Percentiles rank a stretch among this genome's conserved stretches.
Evolutionary conservation across 2,329 filamentous ascomycete genomes (phyloP).

Genomic region (Cercospora sp.): DNA sequence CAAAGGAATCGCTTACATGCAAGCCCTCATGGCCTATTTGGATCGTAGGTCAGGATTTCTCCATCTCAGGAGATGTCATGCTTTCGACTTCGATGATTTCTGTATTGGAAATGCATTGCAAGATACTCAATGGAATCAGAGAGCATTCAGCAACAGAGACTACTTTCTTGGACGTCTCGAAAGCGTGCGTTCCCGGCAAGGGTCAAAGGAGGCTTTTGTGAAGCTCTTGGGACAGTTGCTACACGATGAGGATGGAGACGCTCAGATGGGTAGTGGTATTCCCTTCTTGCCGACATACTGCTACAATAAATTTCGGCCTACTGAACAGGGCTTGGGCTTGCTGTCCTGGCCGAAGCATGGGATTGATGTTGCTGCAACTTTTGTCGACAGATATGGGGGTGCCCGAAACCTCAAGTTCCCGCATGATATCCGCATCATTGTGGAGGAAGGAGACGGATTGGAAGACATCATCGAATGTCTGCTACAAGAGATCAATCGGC

Average conservation of each 20-base stretch:
- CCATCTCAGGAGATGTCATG: constrained; percentile 8
- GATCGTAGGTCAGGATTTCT: not conserved
- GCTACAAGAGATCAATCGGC: constrained; percentile 2
- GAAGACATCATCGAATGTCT: constrained; percentile 5
- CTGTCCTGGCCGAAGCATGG: constrained; percentile 11
- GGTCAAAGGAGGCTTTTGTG: not conserved
- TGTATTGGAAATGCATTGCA: constrained; percentile 18
- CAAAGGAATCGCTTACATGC: constrained; percentile 7
- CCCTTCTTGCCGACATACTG: constrained; percentile 18
- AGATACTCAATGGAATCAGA: not conserved
- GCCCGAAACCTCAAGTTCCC: constrained; percentile 5
- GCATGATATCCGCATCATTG: constrained; percentile 8
- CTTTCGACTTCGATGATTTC: constrained; percentile 19
- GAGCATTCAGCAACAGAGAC: not conserved
- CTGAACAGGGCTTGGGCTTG: constrained; percentile 5
- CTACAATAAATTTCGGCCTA: constrained; percentile 7
- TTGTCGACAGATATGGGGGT: constrained; percentile 8
- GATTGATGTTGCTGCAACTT: constrained; percentile 18
- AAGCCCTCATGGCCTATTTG: constrained; percentile 10
- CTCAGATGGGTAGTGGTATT: constrained; percentile 14
- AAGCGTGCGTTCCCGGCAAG: not conserved
- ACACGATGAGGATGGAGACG: not conserved
- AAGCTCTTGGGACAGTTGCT: constrained; percentile 6
- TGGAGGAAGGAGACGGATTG: constrained; percentile 9
- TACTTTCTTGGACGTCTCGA: constrained; percentile 10